Evolutionary conservation across 345 rosid species (phyloP), one percentile per base, ranked within the genome.

Genomic region (Citrus unshiu): DNA sequence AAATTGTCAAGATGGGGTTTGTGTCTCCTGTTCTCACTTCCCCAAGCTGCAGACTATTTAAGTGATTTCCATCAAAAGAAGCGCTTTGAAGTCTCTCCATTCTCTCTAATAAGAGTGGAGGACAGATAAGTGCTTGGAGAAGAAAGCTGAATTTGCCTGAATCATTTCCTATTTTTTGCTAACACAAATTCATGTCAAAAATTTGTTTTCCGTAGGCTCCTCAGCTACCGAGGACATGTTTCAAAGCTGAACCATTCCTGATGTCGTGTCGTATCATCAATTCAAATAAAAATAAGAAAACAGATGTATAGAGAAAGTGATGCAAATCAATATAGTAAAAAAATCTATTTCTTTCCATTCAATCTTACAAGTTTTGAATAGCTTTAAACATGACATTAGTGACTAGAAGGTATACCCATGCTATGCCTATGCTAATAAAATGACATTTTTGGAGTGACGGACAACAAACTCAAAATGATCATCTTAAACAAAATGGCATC

Each of bases 61-160:
- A 51, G 78, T 56, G 59, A 66, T 30, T 9, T 21, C 7, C 72
- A 77, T 83, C 73, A 80, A 80, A 80, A 80, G 81, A 14, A 30
- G 86, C 63, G 83, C 86, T 72, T 72, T 32, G 4, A 64, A 5
- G 25, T 40, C 46, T 63, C 9, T 54, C 12, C 37, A 46, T 65
- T 32, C 24, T 46, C n/a, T 12, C 51, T 46, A 13, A 18, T 37
- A n/a, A 46, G 9, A 16, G 24, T 27, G 10, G 72, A 54, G 30
- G 61, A 67, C 68, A 39, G n/a, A 13, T 27, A 65, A 21, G 22
- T 57, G 40, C 40, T 27, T 22, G 9, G 59, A 21, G 29, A 9
- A 25, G 14, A 75, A 74, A 56, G 76, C 79, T 78, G 76, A 35
- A 54, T 5, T 35, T 18, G 58, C 58, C 58, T 54, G 21, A 19